A percentile compares a stretch with the other conserved stretches of the same genome.
These are phyloP conservation scores for Rhizopogon sp. DNA, from an alignment of 768 basidiomycete species.

Conservation along the genomic window DNA sequence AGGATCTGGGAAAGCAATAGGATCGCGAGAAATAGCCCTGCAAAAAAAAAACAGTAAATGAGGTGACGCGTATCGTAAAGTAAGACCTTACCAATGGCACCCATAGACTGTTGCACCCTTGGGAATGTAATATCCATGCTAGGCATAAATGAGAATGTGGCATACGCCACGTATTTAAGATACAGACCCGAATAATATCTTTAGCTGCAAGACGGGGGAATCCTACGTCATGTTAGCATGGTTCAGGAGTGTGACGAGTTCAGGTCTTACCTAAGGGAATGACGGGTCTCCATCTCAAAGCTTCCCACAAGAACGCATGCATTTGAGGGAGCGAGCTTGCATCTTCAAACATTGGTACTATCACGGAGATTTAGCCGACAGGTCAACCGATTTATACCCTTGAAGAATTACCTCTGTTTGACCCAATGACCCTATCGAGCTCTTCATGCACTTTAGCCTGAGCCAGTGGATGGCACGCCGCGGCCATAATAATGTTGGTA, in stretches of 20 bases:
- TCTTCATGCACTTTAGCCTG: constrained; percentile 46
- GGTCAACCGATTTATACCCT: neutral
- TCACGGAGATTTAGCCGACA: neutral
- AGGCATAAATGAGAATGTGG: neutral
- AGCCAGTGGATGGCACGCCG: constrained; percentile 44
- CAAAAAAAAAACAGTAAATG: neutral
- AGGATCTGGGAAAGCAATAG: constrained; percentile 44
- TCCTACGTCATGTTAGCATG: constrained; percentile 29
- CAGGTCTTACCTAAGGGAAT: constrained; percentile 11
- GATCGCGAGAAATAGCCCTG: constrained; percentile 48
- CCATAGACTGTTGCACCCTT: constrained; percentile 15
- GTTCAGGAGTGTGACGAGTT: neutral
- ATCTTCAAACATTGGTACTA: constrained; percentile 34
- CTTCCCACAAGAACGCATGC: constrained; percentile 26
- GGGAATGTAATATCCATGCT: constrained; percentile 23
- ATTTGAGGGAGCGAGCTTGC: constrained; percentile 21
- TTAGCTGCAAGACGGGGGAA: constrained; percentile 56
- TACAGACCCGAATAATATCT: constrained; percentile 45
- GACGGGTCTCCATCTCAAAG: constrained; percentile 27
- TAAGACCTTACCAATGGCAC: constrained; percentile 11
- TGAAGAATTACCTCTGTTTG: constrained; percentile 15
- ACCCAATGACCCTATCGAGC: constrained; percentile 44
- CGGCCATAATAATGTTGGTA: constrained; percentile 43
- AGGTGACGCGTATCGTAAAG: neutral
- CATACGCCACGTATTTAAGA: constrained; percentile 16